A percentile compares a stretch with the other conserved stretches of the same genome.
Conservation (phyloP, 73 alveolate genomes). For the Urostyla sp. region DNA sequence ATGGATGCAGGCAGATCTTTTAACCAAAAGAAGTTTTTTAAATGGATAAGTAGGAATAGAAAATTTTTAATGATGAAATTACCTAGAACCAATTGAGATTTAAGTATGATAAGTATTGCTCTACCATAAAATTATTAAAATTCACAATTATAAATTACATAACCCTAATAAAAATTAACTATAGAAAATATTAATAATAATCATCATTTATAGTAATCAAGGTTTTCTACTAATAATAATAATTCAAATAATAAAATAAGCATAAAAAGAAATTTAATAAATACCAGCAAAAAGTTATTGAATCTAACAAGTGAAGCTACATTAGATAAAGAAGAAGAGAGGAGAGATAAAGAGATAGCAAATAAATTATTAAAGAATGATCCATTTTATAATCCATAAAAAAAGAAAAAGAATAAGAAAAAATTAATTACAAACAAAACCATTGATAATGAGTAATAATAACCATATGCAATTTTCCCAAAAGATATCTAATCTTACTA, state of each 20-base stretch:
- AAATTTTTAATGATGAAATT: constrained; percentile 7
- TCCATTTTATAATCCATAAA: constrained; percentile 2
- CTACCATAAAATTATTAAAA: too few species aligned
- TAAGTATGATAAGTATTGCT: neutral
- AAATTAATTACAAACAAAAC: neutral
- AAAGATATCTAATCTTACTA: neutral
- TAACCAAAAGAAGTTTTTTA: neutral
- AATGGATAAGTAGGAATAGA: constrained; percentile 23
- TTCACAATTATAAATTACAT: neutral
- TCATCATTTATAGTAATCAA: neutral
- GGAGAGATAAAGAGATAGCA: constrained; percentile 9
- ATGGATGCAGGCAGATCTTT: constrained; percentile 51
- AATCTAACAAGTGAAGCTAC: neutral
- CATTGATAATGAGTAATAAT: neutral
- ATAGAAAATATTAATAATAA: neutral
- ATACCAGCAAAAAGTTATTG: too few species aligned
- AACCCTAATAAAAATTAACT: neutral
- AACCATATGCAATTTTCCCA: neutral
- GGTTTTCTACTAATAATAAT: too few species aligned
- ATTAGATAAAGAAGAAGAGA: neutral
- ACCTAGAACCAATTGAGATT: neutral
- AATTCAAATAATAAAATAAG: too few species aligned
- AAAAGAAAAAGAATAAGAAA: neutral
- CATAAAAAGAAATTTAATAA: too few species aligned
- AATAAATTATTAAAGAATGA: constrained; percentile 3